Base-by-base conservation (phyloP, 768 basidiomycete genomes). In the Amanita brunnescens region DNA sequence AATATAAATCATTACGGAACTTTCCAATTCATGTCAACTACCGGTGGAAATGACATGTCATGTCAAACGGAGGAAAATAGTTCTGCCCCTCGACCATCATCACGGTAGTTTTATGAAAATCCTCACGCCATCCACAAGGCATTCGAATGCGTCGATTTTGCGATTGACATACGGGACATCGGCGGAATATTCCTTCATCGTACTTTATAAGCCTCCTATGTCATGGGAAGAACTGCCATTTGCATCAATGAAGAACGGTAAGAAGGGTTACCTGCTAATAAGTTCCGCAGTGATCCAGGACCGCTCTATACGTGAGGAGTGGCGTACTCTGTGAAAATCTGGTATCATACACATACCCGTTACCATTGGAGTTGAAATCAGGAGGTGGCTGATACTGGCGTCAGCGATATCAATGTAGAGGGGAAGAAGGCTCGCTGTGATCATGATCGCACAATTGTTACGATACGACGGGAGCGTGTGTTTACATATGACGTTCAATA, bases 1-100 rank as follows among this genome's bases (percentile, higher is more conserved):
- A 5, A 16, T 40, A 21, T 40, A 18, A 29, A n/a, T 23, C n/a
- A 14, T n/a, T 14, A 16, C 42, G 42, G 42, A 44, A 6, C 42
- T 44, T 44, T 16, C 42, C 29, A 29, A 44, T n/a, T 5, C 38
- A 35, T 23, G 47, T 37, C 35, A 37, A 39, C 38, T 35, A 49
- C 26, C 20, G 18, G 14, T 13, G 26, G 23, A 39, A 38, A 29
- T 49, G 47, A 49, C 47, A 49, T 48, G 34, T 48, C 47, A 37
- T 35, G 47, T 48, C 47, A 49, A 26, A 37, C 14, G 35, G 38
- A 21, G 33, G 16, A 37, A 33, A 37, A 9, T 18, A 47, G 21
- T 12, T 45, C 21, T 24, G 44, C 16, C 44, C 16, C 5, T 35
- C 18, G n/a, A 26, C 26, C 26, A 30, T 47, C 3, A 33, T 34